Percentiles rank a stretch among this genome's conserved stretches.
Conservation (phyloP, 2,329 filamentous ascomycete species). For the Pseudomassariella vexata region DNA sequence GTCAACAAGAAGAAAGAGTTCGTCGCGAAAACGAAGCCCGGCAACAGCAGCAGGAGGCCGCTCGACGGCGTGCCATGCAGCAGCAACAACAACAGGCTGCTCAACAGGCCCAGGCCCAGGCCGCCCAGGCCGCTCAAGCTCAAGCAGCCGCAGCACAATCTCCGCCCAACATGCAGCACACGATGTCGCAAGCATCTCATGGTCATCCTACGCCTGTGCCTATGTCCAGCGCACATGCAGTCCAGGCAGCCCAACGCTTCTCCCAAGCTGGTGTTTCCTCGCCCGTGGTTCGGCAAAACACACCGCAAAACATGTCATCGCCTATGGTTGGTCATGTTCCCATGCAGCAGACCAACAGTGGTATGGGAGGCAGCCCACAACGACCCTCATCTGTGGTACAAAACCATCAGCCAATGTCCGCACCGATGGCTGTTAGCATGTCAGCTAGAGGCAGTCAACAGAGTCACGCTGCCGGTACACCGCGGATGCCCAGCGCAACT, state of each 20-base stretch:
- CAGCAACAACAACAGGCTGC: slow-evolving; percentile 20
- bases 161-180: slow-evolving; percentile 20
- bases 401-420: slow-evolving; percentile 49
- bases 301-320: slow-evolving; percentile 60
- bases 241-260: slow-evolving; percentile 45
- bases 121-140: slow-evolving; percentile 17
- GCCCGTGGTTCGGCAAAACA: slow-evolving; percentile 59
- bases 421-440: slow-evolving; percentile 57
- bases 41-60: slow-evolving; percentile 27
- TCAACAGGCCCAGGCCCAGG: slow-evolving; percentile 22
- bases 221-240: slow-evolving; percentile 29
- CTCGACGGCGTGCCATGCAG: slow-evolving; percentile 20
- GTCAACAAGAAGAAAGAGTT: slow-evolving; percentile 29
- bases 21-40: slow-evolving; percentile 11
- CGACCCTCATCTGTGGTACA: slow-evolving; percentile 62
- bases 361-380: slow-evolving; percentile 62
- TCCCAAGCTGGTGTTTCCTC: slow-evolving; percentile 62
- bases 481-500: slow-evolving; percentile 55
- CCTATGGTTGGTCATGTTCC: slow-evolving; percentile 56
- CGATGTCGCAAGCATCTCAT: slow-evolving; percentile 34
- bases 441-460: slow-evolving; percentile 60
- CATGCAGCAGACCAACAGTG: slow-evolving; percentile 62
- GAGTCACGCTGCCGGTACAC: slow-evolving; percentile 59
- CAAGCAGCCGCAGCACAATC: slow-evolving; percentile 26
- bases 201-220: slow-evolving; percentile 34